Evolutionary conservation across 345 rosid genomes (phyloP).

Genomic region (Erodium maritimum): DNA sequence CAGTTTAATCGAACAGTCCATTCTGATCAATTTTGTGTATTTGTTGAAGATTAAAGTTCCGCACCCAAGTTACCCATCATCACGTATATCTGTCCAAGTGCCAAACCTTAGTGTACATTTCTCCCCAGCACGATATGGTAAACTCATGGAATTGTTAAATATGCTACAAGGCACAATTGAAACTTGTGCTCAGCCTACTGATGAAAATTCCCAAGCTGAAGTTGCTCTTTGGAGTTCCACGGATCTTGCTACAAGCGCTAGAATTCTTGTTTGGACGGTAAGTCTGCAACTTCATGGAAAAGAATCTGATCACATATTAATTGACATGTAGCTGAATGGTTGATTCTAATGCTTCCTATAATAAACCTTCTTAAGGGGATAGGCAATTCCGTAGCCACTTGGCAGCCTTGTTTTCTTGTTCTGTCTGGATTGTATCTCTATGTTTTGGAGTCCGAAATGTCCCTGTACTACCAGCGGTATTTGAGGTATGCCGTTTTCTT

Average conservation of each 20-base stretch:
- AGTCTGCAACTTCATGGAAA: constrained; percentile 8
- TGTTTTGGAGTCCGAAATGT: constrained; percentile 68
- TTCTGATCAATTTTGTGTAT: constrained; percentile 9
- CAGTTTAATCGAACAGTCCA: too few relatives aligned
- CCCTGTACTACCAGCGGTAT: constrained; percentile 71
- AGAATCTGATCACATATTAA: constrained; percentile 13
- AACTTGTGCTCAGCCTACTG: constrained; percentile 49
- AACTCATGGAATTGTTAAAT: constrained; percentile 59
- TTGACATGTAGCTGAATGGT: constrained; percentile 8
- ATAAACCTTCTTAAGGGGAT: constrained; percentile 51
- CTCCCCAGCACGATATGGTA: constrained; percentile 71
- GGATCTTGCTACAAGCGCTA: constrained; percentile 64
- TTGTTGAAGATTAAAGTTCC: constrained; percentile 65
- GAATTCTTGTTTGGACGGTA: constrained; percentile 95
- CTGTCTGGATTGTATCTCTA: constrained; percentile 82
- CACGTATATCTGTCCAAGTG: constrained; percentile 84
- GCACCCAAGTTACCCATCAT: constrained; percentile 78
- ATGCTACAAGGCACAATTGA: constrained; percentile 46
- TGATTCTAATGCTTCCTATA: not conserved
- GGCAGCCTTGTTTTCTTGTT: constrained; percentile 87
- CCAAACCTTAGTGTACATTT: constrained; percentile 93
- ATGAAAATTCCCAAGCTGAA: constrained; percentile 47
- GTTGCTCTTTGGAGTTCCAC: constrained; percentile 53
- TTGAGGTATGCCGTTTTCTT: constrained; percentile 45
- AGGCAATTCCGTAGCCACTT: constrained; percentile 82